Percentiles rank a stretch among this genome's conserved stretches.
phyloP scores from a whole-genome alignment of 345 rosid species.

The Mangifera indica region DNA sequence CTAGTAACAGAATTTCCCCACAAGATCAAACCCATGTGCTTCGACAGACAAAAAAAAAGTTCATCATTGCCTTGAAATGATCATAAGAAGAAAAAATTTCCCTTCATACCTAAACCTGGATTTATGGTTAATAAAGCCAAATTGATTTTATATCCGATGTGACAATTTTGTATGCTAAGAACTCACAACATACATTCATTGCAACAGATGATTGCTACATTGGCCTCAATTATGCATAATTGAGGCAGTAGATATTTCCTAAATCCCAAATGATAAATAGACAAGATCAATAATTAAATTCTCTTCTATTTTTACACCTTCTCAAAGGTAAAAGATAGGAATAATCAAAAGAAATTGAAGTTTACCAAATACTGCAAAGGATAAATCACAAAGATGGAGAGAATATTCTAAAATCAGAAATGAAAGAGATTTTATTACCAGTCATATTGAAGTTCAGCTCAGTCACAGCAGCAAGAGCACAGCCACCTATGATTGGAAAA shows the following conservation, averaged over 20 bases:
- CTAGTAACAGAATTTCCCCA: slow-evolving; percentile 1
- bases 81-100: background rate
- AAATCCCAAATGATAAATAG: background rate
- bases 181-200: background rate
- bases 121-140: background rate
- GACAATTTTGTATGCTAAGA: background rate
- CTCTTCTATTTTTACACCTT: background rate
- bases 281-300: background rate
- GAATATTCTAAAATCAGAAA: slow-evolving; percentile 12
- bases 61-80: slow-evolving; percentile 10
- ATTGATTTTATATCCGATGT: background rate
- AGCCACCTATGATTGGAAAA: slow-evolving; percentile 96
- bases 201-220: background rate
- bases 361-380: background rate
- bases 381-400: background rate
- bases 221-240: background rate
- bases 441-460: slow-evolving; percentile 98
- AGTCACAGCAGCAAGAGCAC: slow-evolving; percentile 93
- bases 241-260: background rate
- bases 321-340: background rate
- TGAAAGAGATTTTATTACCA: slow-evolving; percentile 43
- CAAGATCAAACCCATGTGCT: slow-evolving; percentile 12
- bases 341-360: background rate
- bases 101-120: background rate
- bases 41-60: background rate